Evolutionary conservation across 2,329 filamentous ascomycete genomes (phyloP).

Genomic region (Rhynchosporium graminicola): DNA sequence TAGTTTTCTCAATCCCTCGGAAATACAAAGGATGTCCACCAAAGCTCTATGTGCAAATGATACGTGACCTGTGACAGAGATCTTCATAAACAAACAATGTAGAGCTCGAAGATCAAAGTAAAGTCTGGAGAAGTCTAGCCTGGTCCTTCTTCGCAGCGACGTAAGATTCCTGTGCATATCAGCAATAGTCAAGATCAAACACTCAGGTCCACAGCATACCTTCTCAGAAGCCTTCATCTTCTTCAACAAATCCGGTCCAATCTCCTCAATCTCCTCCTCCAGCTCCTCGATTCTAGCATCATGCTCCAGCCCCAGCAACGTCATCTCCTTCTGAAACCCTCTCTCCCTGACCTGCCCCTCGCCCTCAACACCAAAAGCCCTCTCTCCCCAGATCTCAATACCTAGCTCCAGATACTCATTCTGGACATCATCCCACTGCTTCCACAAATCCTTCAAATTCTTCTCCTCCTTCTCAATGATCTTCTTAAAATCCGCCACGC

Average conservation of each 20-base stretch:
- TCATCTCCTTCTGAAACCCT: conserved; percentile 31
- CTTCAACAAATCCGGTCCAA: conserved; percentile 25
- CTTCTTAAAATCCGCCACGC: conserved; percentile 28
- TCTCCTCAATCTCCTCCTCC: conserved; percentile 30
- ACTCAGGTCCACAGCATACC: conserved; percentile 23
- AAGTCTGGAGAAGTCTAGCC: conserved; percentile 19
- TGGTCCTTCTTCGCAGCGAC: conserved; percentile 26
- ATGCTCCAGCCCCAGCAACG: conserved; percentile 30
- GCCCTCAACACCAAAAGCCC: conserved; percentile 20
- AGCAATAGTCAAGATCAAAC: conserved; percentile 8
- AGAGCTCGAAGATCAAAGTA: neutral
- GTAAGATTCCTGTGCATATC: conserved; percentile 26
- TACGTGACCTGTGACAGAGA: neutral
- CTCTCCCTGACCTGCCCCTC: neutral
- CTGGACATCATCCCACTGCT: conserved; percentile 36
- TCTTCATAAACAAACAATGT: neutral
- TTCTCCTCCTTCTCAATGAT: conserved; percentile 30
- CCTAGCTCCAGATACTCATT: conserved; percentile 34
- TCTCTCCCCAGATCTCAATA: conserved; percentile 25
- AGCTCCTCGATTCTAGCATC: conserved; percentile 26
- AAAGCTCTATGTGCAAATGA: conserved; percentile 1
- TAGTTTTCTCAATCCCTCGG: neutral
- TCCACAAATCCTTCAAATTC: conserved; percentile 35
- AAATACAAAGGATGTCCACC: neutral
- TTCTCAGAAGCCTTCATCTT: conserved; percentile 37